Base-by-base conservation (phyloP, 2,329 filamentous ascomycete genomes). In the Cyphellophora attinorum region DNA sequence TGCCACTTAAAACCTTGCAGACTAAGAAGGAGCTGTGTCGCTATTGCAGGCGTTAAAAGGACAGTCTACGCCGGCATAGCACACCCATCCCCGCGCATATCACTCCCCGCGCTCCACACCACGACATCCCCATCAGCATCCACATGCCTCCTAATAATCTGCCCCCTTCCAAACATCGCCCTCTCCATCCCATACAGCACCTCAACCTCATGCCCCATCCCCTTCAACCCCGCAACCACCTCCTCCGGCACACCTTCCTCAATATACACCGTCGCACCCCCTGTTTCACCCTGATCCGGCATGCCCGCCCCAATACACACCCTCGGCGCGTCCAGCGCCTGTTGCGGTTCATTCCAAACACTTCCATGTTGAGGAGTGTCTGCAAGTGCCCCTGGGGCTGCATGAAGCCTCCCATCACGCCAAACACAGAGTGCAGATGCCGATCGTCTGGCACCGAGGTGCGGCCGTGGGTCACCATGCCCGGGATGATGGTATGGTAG, bases 401-500 rank as follows among this genome's bases (percentile, higher is more conserved):
- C 83, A 96, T 96, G 61, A 93, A 96, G 2, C 86, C 89, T 34
- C 91, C 91, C 91, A 96, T 96, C 40, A 96, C 89, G 34, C 91
- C 91, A 51, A 89, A 95, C 0, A 93, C 82, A 3, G 76, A 81
- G 57, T 94, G 84, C 37, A 96, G 62, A 31, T 73, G 79, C 16
- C 75, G 74, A 48, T 93, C 85, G 4, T 64, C 62, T 12, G 74
- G 56, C 25, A 34, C 31, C 5, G 28, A 33, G 17, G 33, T 43
- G 11, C 39, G 34, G 4, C 46, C 46, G 47, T 91, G 85, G 0
- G 91, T 96, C 12, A 89, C 76, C 57, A 96, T 72, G 0, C 83
- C 89, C 0, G 91, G 89, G 50, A 98, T 98, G 57, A 98, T 96
- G 35, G 91, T 98, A 59, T 96, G 91, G 60, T 96, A 98, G 0